phyloP scores from a whole-genome alignment of 495 filamentous ascomycete species.

The Hypoxylon perforatum region DNA sequence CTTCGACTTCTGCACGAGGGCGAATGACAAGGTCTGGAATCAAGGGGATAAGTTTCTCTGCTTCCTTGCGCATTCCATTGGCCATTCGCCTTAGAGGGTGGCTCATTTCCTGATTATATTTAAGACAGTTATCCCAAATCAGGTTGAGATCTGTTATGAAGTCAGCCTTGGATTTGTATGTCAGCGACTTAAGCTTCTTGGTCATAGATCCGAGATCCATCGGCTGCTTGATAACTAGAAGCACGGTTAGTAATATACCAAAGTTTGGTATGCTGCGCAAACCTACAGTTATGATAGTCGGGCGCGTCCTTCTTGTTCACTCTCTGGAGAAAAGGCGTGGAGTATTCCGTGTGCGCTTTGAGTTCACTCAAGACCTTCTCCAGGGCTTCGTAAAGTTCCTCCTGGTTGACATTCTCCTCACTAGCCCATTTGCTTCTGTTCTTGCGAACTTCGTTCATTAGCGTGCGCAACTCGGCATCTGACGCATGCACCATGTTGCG shows the following conservation, averaged over 20 bases:
- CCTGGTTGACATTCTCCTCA: slow-evolving; percentile 95
- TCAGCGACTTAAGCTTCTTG: slow-evolving; percentile 90
- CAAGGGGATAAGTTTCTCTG: slow-evolving; percentile 91
- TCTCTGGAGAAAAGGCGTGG: slow-evolving; percentile 87
- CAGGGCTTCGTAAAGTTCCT: slow-evolving; percentile 95
- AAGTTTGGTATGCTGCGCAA: background rate
- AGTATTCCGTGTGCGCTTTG: slow-evolving; percentile 96
- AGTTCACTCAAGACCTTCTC: slow-evolving; percentile 97
- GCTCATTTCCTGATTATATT: slow-evolving; percentile 89
- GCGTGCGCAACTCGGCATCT: slow-evolving; percentile 86
- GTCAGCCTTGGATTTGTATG: slow-evolving; percentile 93
- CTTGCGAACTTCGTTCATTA: slow-evolving; percentile 97
- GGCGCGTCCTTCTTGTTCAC: slow-evolving; percentile 97
- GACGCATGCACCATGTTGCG: slow-evolving; percentile 87
- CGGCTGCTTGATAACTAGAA: slow-evolving; percentile 89
- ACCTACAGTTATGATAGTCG: slow-evolving; percentile 89
- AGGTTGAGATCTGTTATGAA: slow-evolving; percentile 93
- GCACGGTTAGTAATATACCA: slow-evolving; percentile 37
- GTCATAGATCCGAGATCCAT: slow-evolving; percentile 99
- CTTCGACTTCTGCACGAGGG: slow-evolving; percentile 94
- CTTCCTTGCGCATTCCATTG: slow-evolving; percentile 94
- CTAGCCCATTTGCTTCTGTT: slow-evolving; percentile 99
- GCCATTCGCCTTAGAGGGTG: slow-evolving; percentile 94
- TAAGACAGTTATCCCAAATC: slow-evolving; percentile 96
- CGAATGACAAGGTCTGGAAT: slow-evolving; percentile 93